Conservation (phyloP, 1,284 basidiomycete genomes). For the Cutaneotrichosporon arboriforme region DNA sequence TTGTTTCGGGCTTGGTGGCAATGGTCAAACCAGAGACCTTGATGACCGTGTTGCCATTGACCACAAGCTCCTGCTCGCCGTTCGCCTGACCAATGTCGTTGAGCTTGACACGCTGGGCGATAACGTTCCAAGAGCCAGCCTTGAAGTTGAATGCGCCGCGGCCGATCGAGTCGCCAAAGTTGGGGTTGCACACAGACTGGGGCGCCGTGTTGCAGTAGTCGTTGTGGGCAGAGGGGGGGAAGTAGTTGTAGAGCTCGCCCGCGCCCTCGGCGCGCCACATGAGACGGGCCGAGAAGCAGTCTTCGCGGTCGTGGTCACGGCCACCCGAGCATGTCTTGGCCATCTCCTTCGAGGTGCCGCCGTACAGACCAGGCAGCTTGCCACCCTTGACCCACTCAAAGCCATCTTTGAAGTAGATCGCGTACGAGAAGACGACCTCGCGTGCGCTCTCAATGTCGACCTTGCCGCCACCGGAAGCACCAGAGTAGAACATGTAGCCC, state of each 20-base stretch:
- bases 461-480: conserved; percentile 16
- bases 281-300: conserved; percentile 47
- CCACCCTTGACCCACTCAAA: conserved; percentile 48
- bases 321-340: conserved; percentile 48
- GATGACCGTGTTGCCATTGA: conserved; percentile 55
- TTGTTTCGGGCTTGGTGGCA: conserved; percentile 47
- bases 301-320: conserved; percentile 32
- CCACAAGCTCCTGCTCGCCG: conserved; percentile 55
- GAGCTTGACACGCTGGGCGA: conserved; percentile 61
- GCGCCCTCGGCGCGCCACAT: conserved; percentile 46
- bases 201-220: conserved; percentile 30
- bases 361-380: conserved; percentile 49
- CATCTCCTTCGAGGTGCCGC: conserved; percentile 23
- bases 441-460: conserved; percentile 31
- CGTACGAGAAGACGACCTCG: conserved; percentile 44
- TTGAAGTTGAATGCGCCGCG: conserved; percentile 66
- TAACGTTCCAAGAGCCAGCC: conserved; percentile 58
- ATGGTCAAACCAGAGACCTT: conserved; percentile 54
- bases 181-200: conserved; percentile 31
- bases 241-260: conserved; percentile 46
- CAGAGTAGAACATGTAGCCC: conserved; percentile 39
- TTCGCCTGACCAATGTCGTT: conserved; percentile 55
- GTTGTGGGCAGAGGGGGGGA: conserved; percentile 15
- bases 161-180: conserved; percentile 53
- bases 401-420: conserved; percentile 41